Conservation (phyloP, 768 basidiomycete species). For the Fomitopsis serialis region DNA sequence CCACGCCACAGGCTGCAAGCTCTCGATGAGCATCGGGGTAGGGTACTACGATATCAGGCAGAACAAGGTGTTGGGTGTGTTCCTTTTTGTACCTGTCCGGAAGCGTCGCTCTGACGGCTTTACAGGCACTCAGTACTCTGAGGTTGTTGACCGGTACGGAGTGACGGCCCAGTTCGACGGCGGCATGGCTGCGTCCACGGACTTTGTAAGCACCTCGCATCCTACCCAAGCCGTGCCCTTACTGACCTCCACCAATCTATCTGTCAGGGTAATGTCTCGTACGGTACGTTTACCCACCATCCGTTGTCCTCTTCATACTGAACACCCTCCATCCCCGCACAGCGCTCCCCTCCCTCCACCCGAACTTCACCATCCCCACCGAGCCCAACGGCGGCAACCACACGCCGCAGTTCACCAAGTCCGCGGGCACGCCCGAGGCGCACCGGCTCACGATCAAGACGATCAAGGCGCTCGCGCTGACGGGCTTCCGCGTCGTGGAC, state of each 20-base stretch:
- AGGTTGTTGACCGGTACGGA: slow-evolving; percentile 42
- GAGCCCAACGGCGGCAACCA: slow-evolving; percentile 70
- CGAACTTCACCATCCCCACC: slow-evolving; percentile 52
- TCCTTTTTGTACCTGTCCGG: not conserved
- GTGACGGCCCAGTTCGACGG: slow-evolving; percentile 27
- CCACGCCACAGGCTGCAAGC: slow-evolving; percentile 40
- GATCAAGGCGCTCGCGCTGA: slow-evolving; percentile 57
- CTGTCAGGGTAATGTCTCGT: slow-evolving; percentile 67
- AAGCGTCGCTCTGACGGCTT: not conserved
- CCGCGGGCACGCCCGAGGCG: slow-evolving; percentile 56
- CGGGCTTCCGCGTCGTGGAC: slow-evolving; percentile 52
- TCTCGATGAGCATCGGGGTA: slow-evolving; percentile 18
- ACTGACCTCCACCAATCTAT: not conserved
- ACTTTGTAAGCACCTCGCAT: slow-evolving; percentile 56
- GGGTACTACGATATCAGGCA: slow-evolving; percentile 29
- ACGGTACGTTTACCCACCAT: slow-evolving; percentile 33
- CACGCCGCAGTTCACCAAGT: slow-evolving; percentile 57
- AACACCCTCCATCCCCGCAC: not conserved
- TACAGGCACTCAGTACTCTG: slow-evolving; percentile 49
- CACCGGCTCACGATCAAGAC: slow-evolving; percentile 54
- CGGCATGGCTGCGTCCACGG: slow-evolving; percentile 59
- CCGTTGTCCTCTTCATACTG: not conserved
- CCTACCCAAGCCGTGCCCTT: not conserved
- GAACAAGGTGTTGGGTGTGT: slow-evolving; percentile 26
- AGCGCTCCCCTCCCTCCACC: slow-evolving; percentile 23